Evolutionary conservation across 768 basidiomycete species (phyloP), one percentile per base, ranked within the genome.

Genomic region (Solioccasus polychromus): DNA sequence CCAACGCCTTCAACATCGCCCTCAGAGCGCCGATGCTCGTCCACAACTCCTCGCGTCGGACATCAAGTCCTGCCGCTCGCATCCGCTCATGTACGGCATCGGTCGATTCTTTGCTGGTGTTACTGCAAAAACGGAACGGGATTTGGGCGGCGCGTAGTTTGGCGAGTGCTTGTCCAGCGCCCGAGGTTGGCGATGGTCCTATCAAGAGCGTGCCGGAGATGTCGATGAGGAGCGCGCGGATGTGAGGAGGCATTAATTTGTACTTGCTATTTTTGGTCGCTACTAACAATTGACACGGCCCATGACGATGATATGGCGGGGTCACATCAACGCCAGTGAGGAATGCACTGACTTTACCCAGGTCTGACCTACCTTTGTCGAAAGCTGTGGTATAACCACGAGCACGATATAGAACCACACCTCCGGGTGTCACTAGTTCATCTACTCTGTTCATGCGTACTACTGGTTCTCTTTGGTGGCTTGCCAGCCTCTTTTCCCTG

Each of bases 181-280:
- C 59, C 0, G 71, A 69, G 0, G 74, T 82, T 0, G 83, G 69
- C 0, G 61, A 63, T 2, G 69, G 57, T 34, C 77, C 83, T 30
- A 82, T 61, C 38, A 84, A 77, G 5, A 88, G 63, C 1, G 80
- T 88, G 0, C 85, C 84, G 4, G 81, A 84, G 28, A 87, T 73
- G 53, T 87, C 84, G 41, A 87, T 73, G 17, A 86, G 74, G 0
- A 85, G 51, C 0, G 73, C 82, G 9, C 66, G 64, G 34, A 84
- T 72, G 17, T 25, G 17, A 14, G 53, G 44, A 22, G 15, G 11
- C 5, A 32, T 15, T 12, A 29, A 8, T 29, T 29, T 7, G 28
- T 12, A 29, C 28, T 29, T 29, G 28, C 7, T 29, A 12, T 29
- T 7, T 29, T 8, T 12, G 12, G 28, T 12, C 12, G 28, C 7